Conservation (phyloP, 2,329 filamentous ascomycete species). For the Beauveria australis region DNA sequence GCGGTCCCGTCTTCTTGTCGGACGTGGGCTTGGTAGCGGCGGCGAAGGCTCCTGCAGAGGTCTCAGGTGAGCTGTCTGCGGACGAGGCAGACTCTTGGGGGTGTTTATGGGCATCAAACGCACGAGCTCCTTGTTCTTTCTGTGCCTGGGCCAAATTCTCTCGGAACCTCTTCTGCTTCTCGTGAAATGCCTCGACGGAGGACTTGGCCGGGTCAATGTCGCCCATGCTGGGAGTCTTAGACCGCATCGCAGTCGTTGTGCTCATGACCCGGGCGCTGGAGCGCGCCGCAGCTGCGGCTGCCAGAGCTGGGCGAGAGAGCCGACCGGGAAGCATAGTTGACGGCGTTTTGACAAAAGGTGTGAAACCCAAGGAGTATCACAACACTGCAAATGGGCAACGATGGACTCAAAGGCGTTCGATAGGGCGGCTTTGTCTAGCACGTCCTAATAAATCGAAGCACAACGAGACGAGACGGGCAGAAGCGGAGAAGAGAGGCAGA, state of each 20-base stretch:
- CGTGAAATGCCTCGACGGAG: conserved; percentile 67
- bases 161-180: conserved; percentile 79
- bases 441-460: conserved; percentile 1
- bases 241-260: conserved; percentile 36
- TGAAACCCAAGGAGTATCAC: background rate
- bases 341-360: conserved; percentile 11
- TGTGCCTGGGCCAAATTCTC: conserved; percentile 69
- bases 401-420: background rate
- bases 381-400: conserved; percentile 1
- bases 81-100: conserved; percentile 31
- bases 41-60: conserved; percentile 34
- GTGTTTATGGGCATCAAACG: conserved; percentile 35
- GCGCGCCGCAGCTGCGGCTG: conserved; percentile 36
- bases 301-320: conserved; percentile 35
- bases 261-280: conserved; percentile 48
- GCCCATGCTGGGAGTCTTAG: conserved; percentile 65
- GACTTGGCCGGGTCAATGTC: conserved; percentile 64
- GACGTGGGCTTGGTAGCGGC: conserved; percentile 44
- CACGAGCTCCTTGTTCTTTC: conserved; percentile 82
- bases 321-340: conserved; percentile 43
- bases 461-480: background rate
- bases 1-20: conserved; percentile 59
- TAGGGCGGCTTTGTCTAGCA: background rate
- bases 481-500: background rate
- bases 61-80: conserved; percentile 29